phyloP scores from a whole-genome alignment of 768 basidiomycete species.

The Kondoa malvinella region DNA sequence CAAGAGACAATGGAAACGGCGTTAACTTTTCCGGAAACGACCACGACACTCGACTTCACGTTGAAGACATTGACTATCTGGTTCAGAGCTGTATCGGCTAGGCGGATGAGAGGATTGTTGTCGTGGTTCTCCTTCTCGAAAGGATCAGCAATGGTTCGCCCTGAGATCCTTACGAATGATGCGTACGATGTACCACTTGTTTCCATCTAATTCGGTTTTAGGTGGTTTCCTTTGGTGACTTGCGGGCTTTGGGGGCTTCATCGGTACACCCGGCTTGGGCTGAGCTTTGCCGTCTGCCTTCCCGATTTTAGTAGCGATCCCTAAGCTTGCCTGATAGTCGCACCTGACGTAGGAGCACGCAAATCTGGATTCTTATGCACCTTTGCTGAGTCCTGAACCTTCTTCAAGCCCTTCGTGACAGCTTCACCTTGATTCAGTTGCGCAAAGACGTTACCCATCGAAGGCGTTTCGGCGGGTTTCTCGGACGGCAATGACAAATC shows the following conservation, averaged over 20 bases:
- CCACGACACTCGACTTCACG: conserved; percentile 67
- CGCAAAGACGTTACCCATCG: conserved; percentile 56
- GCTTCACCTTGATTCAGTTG: conserved; percentile 75
- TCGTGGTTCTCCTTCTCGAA: conserved; percentile 70
- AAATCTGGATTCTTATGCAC: conserved; percentile 94
- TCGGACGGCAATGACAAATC: conserved; percentile 30
- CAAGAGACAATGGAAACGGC: conserved; percentile 83
- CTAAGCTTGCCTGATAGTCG: no score
- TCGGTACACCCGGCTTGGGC: no score
- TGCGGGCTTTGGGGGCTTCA: conserved; percentile 58
- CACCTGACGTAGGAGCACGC: no score
- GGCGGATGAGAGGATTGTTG: conserved; percentile 49
- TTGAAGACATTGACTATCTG: conserved; percentile 78
- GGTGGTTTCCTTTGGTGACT: conserved; percentile 78
- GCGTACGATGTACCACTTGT: conserved; percentile 78
- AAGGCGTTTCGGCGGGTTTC: conserved; percentile 34
- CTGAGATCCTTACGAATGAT: background rate
- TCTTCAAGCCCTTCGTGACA: conserved; percentile 75
- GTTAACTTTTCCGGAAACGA: conserved; percentile 86
- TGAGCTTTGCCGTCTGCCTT: no score
- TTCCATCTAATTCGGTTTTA: conserved; percentile 76
- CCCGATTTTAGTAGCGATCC: background rate
- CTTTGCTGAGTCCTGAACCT: conserved; percentile 92
- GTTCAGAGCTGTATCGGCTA: conserved; percentile 58
- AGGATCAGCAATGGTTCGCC: background rate